Evolutionary conservation across 768 basidiomycete species (phyloP), one percentile per base, ranked within the genome.

Genomic region (Lentinula boryana): DNA sequence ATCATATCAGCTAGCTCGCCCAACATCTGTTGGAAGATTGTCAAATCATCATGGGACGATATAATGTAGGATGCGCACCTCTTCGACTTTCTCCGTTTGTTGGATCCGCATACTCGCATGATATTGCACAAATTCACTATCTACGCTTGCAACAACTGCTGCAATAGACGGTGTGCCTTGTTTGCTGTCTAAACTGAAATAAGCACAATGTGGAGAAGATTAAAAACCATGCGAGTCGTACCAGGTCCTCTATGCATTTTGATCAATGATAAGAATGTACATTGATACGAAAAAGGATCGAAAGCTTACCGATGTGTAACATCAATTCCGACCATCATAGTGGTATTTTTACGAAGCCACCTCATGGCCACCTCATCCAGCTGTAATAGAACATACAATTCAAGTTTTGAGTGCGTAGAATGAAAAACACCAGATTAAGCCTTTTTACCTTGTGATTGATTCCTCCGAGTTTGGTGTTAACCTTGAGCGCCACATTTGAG

Each of bases 291-390:
- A 9, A 48, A 5, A 48, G 4, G 21, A 48, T 6, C 46, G 46
- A 48, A 7, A 23, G 18, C 46, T 23, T 21, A 48, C 46, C 91
- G 89, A 63, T 93, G 91, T 0, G 89, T 93, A 0, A 91, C 89
- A 67, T 93, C 91, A 63, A 91, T 89, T 0, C 92, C 92, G 3
- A 94, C 85, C 68, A 94, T 74, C 87, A 94, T 93, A 9, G 91
- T 93, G 57, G 79, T 80, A 64, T 79, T 77, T 70, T 81, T 81
- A 1, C 70, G 82, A 51, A 93, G 72, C 90, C 90, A 93, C 40
- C 62, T 65, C 79, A 87, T 83, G 1, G 83, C 80, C 1, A 61
- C 66, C 0, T 75, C 68, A 36, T 87, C 86, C 9, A 92, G 73
- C 82, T 82, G 63, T 12, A 53, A 21, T 46, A 38, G 16, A 54